Evolutionary conservation across 1,284 basidiomycete species (phyloP).

Genomic region (Vanrija sp.): DNA sequence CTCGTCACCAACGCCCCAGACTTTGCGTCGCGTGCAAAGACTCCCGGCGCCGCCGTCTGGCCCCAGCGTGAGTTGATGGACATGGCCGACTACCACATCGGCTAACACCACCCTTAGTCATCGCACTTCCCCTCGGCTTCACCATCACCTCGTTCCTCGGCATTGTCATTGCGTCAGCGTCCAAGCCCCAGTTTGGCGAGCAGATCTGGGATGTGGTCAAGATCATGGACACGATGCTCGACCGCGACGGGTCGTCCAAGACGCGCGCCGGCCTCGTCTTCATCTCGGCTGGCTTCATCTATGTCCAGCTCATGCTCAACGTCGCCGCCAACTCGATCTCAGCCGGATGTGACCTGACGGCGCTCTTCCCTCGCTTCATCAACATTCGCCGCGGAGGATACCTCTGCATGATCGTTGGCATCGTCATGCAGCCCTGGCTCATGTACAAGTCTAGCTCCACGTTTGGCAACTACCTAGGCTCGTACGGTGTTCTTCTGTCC

Average conservation of each 20-base stretch:
- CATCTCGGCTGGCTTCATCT: constrained; percentile 57
- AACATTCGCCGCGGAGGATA: constrained; percentile 82
- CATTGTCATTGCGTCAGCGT: constrained; percentile 75
- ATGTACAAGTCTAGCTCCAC: constrained; percentile 68
- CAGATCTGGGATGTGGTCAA: constrained; percentile 64
- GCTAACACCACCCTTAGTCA: constrained; percentile 28
- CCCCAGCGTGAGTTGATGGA: constrained; percentile 55
- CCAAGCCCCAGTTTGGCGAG: constrained; percentile 69
- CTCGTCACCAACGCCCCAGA: constrained; percentile 59
- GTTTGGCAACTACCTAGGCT: constrained; percentile 78
- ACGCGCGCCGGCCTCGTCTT: constrained; percentile 52
- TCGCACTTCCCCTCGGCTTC: constrained; percentile 71
- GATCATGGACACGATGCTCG: constrained; percentile 43
- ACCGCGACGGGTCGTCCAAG: constrained; percentile 17
- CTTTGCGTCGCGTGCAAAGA: constrained; percentile 69
- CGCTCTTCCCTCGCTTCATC: constrained; percentile 73
- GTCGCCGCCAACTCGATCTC: constrained; percentile 81
- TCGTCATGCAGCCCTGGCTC: constrained; percentile 70
- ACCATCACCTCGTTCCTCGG: constrained; percentile 75
- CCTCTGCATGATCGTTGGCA: constrained; percentile 67
- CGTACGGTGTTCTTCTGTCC: constrained; percentile 61
- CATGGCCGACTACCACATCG: neutral
- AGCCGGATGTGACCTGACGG: constrained; percentile 79
- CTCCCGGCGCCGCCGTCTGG: constrained; percentile 62
- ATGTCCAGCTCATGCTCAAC: constrained; percentile 53